Evolutionary conservation across 1,139 yeast genomes (phyloP), one percentile per base, ranked within the genome.

Genomic region (Saccharomycopsis hybrid): DNA sequence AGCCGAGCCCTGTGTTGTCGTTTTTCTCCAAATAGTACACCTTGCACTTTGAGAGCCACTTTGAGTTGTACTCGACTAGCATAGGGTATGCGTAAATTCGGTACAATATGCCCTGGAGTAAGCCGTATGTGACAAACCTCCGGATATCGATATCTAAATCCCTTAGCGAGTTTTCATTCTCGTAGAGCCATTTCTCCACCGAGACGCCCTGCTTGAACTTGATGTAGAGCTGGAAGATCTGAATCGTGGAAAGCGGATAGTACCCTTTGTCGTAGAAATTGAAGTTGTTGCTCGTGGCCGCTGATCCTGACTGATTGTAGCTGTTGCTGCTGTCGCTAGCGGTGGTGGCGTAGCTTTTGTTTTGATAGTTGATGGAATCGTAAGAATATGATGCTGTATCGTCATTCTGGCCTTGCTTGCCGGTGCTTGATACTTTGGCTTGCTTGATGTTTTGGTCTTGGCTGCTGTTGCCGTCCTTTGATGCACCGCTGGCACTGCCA

Each of bases 121-220:
- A 75, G 0, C 98, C 99, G 70, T 90, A 94, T 31, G 89, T 81
- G 13, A 92, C 72, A 60, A 94, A 87, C 47, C 96, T 69, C 54
- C 97, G 71, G 2, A 92, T 72, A 64, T 94, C 98, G 41, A 94
- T 78, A 57, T 79, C 77, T 39, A 88, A 77, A 54, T 78, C 76
- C 31, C 69, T 67, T 32, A 94, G 67, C 5, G 71, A 66, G 45
- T 77, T 75, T 40, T 72, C 73, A 61, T 94, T 85, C 55, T 79
- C 75, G 37, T 65, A 73, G 62, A 80, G 86, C 97, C 98, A 94
- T 41, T 85, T 89, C 56, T 80, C 78, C 3, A 94, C 72, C 0
- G 87, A 76, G 49, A 77, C 80, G 1, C 95, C 95, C 56, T 85
- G 95, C 55, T 82, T 83, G 50, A 94, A 70, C 1, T 90, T 80